These are phyloP conservation scores for Xylaria sp. DNA, from an alignment of 2,329 filamentous ascomycete genomes.

Conservation along the genomic window DNA sequence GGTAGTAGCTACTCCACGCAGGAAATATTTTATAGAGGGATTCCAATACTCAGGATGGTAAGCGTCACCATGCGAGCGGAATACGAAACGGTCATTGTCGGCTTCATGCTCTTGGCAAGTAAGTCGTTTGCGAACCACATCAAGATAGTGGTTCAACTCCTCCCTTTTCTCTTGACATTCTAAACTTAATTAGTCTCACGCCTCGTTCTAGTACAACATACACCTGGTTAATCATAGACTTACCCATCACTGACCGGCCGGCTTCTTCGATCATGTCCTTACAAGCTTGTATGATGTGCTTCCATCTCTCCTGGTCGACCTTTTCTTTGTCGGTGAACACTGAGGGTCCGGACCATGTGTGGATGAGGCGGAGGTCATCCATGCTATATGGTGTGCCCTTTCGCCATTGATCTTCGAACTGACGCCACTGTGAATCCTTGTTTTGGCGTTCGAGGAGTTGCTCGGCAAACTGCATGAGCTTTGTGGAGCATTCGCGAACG, in stretches of 20 bases:
- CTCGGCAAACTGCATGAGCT: constrained; percentile 42
- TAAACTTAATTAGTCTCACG: constrained; percentile 38
- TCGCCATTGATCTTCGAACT: constrained; percentile 40
- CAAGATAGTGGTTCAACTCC: constrained; percentile 39
- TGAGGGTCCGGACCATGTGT: constrained; percentile 55
- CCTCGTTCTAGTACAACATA: neutral
- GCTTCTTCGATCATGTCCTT: constrained; percentile 51
- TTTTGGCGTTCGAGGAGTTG: constrained; percentile 42
- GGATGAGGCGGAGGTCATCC: constrained; percentile 50
- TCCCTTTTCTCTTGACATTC: constrained; percentile 38
- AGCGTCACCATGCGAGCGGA: constrained; percentile 39
- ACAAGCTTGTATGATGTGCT: constrained; percentile 51
- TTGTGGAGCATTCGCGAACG: constrained; percentile 43
- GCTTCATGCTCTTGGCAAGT: constrained; percentile 50
- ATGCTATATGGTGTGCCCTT: constrained; percentile 42
- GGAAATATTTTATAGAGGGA: constrained; percentile 57
- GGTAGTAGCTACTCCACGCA: constrained; percentile 63
- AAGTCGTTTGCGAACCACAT: constrained; percentile 45
- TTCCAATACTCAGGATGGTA: constrained; percentile 53
- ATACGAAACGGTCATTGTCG: constrained; percentile 47
- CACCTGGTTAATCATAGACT: constrained; percentile 29
- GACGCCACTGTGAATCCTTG: constrained; percentile 47
- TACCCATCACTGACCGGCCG: constrained; percentile 52
- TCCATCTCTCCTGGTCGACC: constrained; percentile 46
- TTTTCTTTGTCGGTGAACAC: constrained; percentile 51